Evolutionary conservation across 106 monocot genomes (phyloP), one percentile per base, ranked within the genome.

Genomic region (Allium sativum): DNA sequence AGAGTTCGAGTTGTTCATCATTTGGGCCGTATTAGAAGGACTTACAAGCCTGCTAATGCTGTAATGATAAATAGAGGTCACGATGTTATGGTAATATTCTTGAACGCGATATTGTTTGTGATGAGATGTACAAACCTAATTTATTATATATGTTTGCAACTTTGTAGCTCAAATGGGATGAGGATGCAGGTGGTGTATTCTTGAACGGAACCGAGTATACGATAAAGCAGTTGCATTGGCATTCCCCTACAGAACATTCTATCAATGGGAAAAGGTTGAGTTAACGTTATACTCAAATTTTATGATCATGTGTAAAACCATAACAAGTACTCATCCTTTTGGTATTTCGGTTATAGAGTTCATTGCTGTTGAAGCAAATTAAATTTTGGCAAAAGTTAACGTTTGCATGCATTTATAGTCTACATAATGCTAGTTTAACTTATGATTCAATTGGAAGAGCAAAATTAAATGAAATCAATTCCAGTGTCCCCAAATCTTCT

Each of bases 1-100:
- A 76, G 55, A 56, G 81, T 81, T 22, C 18, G 55, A 50, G 21
- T 69, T 7, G 1, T 58, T 10, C n/a, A 21, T 6, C 42, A 63
- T 17, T 21, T 79, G 21, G 72, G 74, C 9, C 58, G 3, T 0
- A 58, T 88, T 1, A 9, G 18, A 4, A 68, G 59, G 3, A 61
- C 64, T 20, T 93, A 93, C 47, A 63, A 57, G 1, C 76, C 84
- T 0, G 73, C 79, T 43, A 11, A 42, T 7, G 87, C 79, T 20
- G 53, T 51, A 9, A 0, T 91, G 44, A 60, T 55, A 63, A 86
- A 86, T 58, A 77, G 83, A 17, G 92, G 92, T 17, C 84, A 87
- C 42, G 87, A 92, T 58, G 76, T 87, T 11, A 78, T 74, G 92
- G 92, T 84, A 58, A 14, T 21, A 5, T 58, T 5, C 18, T 62